Percentiles rank a stretch among this genome's conserved stretches.
These are phyloP conservation scores for Oryza meyeriana DNA, from an alignment of 176 grass and related monocot genomes.

Conservation along the genomic window DNA sequence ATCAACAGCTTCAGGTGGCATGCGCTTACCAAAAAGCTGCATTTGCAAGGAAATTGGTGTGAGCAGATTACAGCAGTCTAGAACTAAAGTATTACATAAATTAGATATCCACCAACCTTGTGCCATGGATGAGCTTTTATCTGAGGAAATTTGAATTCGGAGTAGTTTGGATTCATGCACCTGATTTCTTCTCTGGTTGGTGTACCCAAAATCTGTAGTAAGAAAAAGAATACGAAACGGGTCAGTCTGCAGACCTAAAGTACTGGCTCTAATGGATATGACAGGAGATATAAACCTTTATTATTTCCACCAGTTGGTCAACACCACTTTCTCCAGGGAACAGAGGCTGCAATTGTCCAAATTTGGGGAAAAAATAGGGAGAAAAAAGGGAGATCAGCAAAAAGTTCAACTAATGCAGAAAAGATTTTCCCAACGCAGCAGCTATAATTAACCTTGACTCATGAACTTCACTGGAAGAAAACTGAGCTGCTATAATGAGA, in stretches of 20 bases:
- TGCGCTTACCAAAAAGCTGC: slow-evolving; percentile 82
- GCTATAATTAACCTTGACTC: not conserved
- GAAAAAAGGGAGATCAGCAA: not conserved
- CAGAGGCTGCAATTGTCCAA: slow-evolving; percentile 54
- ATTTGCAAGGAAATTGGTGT: slow-evolving; percentile 10
- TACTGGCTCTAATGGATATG: not conserved
- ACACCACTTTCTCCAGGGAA: slow-evolving; percentile 96
- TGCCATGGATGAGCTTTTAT: slow-evolving; percentile 99
- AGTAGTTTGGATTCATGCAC: slow-evolving; percentile 96
- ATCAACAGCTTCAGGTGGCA: slow-evolving; percentile 87
- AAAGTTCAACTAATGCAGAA: not conserved
- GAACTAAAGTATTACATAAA: not conserved
- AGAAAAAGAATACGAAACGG: not conserved
- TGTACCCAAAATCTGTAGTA: slow-evolving; percentile 81
- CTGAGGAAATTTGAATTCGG: slow-evolving; percentile 90
- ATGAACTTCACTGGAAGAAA: slow-evolving; percentile 17
- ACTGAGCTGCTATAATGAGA: slow-evolving; percentile 7
- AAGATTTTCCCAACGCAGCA: not conserved
- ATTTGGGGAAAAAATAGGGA: not conserved
- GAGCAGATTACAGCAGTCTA: not conserved
- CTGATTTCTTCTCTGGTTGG: slow-evolving; percentile 97
- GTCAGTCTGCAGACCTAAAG: slow-evolving; percentile 6
- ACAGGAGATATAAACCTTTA: slow-evolving; percentile 61
- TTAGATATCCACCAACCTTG: slow-evolving; percentile 56
- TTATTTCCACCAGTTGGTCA: slow-evolving; percentile 97